Percentiles rank a stretch among this genome's conserved stretches.
phyloP scores from a whole-genome alignment of 2,329 filamentous ascomycete genomes.

The Ascosphaera apis region DNA sequence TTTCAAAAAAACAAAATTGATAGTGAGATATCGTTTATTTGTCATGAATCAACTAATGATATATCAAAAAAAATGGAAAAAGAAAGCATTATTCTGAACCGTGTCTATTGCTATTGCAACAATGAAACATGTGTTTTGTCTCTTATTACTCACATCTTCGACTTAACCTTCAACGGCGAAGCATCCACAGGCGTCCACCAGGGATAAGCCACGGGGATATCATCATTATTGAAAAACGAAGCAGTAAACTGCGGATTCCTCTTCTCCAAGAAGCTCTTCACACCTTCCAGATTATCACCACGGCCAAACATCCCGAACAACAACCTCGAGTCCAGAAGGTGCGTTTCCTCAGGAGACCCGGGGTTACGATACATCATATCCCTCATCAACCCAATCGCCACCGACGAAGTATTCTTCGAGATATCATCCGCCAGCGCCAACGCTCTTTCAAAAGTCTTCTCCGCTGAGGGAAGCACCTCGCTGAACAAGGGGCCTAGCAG shows the following conservation, averaged over 20 bases:
- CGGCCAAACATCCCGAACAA: conserved; percentile 18
- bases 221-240: conserved; percentile 26
- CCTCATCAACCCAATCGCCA: conserved; percentile 43
- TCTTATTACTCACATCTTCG: conserved; percentile 1
- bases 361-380: conserved; percentile 39
- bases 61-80: no score
- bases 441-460: conserved; percentile 39
- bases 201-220: conserved; percentile 37
- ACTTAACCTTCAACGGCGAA: background rate
- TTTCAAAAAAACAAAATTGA: no score
- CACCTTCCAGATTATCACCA: conserved; percentile 43
- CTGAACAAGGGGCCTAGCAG: conserved; percentile 41
- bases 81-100: conserved; percentile 1
- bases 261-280: conserved; percentile 48
- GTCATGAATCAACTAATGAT: no score
- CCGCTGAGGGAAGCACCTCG: conserved; percentile 34
- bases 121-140: conserved; percentile 1
- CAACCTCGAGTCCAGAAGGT: conserved; percentile 36
- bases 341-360: conserved; percentile 41
- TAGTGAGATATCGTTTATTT: no score
- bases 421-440: conserved; percentile 44
- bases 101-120: conserved; percentile 2
- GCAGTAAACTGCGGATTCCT: conserved; percentile 36
- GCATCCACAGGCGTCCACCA: conserved; percentile 42
- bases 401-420: conserved; percentile 39